A percentile compares a stretch with the other conserved stretches of the same genome.
Conservation (phyloP, 441 rosid species). For the Hura crepitans region DNA sequence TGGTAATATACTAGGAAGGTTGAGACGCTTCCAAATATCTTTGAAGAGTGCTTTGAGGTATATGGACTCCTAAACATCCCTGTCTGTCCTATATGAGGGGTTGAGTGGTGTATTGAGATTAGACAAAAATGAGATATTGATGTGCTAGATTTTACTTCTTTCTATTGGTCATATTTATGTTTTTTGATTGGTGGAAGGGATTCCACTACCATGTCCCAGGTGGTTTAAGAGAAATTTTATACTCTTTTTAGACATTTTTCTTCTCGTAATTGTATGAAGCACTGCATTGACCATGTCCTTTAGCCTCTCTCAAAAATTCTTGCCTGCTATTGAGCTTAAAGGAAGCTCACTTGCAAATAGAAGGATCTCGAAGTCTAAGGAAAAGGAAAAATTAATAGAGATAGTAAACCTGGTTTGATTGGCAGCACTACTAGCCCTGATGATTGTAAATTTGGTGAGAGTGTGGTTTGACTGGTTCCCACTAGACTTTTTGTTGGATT, state of each 20-base stretch:
- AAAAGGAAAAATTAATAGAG: background rate
- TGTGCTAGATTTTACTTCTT: background rate
- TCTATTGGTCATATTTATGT: background rate
- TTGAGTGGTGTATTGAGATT: background rate
- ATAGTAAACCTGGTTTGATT: background rate
- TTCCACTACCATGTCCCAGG: no score
- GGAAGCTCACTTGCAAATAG: background rate
- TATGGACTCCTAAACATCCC: background rate
- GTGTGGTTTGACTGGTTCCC: background rate
- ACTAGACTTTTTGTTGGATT: background rate
- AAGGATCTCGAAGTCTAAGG: background rate
- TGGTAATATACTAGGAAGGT: background rate
- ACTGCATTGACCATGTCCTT: background rate
- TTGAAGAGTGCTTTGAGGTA: background rate
- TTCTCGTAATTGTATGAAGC: background rate
- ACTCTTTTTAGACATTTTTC: background rate
- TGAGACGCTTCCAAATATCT: background rate
- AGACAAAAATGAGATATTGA: background rate
- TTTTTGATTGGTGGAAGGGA: background rate
- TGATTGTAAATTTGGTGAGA: background rate
- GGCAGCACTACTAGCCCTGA: background rate
- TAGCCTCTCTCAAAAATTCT: background rate
- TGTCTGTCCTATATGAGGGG: background rate
- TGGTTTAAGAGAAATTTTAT: background rate
- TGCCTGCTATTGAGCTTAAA: slow-evolving; percentile 3